Conservation (phyloP, 202 grass and related monocot species). For the Alloteropsis angusta region DNA sequence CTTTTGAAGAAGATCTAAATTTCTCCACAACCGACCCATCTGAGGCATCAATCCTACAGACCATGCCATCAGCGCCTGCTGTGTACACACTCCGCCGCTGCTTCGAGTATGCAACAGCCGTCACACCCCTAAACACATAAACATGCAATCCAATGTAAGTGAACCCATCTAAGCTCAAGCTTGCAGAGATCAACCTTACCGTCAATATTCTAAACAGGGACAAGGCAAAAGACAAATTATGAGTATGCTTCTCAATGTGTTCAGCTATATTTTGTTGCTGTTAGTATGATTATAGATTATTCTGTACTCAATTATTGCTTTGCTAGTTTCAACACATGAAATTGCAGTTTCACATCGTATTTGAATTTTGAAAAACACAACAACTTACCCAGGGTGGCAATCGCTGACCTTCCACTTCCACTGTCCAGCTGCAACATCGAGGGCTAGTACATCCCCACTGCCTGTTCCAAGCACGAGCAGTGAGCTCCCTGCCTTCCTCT, state of each 20-base stretch:
- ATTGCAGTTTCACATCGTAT: background rate
- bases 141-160: slow-evolving; percentile 5
- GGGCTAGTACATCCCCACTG: slow-evolving; percentile 73
- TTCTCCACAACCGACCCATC: slow-evolving; percentile 43
- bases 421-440: slow-evolving; percentile 70
- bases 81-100: slow-evolving; percentile 51
- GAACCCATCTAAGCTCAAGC: background rate
- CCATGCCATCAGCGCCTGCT: slow-evolving; percentile 77
- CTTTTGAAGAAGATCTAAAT: slow-evolving; percentile 67
- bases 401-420: slow-evolving; percentile 83
- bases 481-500: slow-evolving; percentile 60
- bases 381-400: slow-evolving; percentile 75
- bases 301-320: background rate
- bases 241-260: background rate
- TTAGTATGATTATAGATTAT: background rate
- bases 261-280: background rate
- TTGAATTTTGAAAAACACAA: background rate
- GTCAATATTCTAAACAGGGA: slow-evolving; percentile 12
- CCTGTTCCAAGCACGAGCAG: slow-evolving; percentile 89
- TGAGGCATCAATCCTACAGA: slow-evolving; percentile 69
- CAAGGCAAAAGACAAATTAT: background rate
- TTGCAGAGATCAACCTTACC: background rate
- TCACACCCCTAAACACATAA: slow-evolving; percentile 64
- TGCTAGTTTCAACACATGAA: slow-evolving; percentile 9
- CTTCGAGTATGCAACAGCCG: slow-evolving; percentile 53